Base-by-base conservation (phyloP, 257 asterid genomes). In the Rauvolfia tetraphylla region DNA sequence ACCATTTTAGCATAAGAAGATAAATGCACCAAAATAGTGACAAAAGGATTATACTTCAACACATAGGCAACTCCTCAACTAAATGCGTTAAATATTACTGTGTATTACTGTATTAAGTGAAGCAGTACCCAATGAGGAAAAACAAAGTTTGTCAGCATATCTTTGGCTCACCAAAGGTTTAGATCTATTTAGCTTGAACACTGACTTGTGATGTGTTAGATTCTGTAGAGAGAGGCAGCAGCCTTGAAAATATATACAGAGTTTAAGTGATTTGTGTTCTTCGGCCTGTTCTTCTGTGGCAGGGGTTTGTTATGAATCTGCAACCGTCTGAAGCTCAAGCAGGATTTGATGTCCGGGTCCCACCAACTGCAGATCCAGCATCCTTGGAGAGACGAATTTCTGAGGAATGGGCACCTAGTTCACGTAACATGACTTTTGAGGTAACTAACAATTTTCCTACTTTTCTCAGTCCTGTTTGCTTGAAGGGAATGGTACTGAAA, bases 321-420 rank as follows among this genome's bases (percentile, higher is more conserved):
- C 99, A 95, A 86, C 99, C 98, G 69, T 95, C 99, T 58, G 98
- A 95, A 91, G 99, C 99, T 78, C 76, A 89, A 82, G 99, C 98
- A 71, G 99, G 99, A 46, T 95, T 95, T 81, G 99, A 95, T 82
- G 85, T 95, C 84, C 90, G 99, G 67, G 85, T 92, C 75, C 98
- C 99, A 70, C 97, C 99, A 77, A 91, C 91, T 22, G 91, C 86
- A 36, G 96, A 95, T 84, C 83, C 63, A 79, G 89, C 36, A 61
- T 85, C 96, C 86, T 81, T 95, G 85, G 99, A 95, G 89, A 87
- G 86, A 81, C 88, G 96, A 82, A 83, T 93, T 78, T 88, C 85
- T 46, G 99, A 91, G 89, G 99, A 95, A 88, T 95, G 98, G 99
- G 98, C 98, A 23, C 99, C 99, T 76, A 80, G 84, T 82, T 82